Evolutionary conservation across 2,329 filamentous ascomycete species (phyloP).

Genomic region (Hypoxylon sp.): DNA sequence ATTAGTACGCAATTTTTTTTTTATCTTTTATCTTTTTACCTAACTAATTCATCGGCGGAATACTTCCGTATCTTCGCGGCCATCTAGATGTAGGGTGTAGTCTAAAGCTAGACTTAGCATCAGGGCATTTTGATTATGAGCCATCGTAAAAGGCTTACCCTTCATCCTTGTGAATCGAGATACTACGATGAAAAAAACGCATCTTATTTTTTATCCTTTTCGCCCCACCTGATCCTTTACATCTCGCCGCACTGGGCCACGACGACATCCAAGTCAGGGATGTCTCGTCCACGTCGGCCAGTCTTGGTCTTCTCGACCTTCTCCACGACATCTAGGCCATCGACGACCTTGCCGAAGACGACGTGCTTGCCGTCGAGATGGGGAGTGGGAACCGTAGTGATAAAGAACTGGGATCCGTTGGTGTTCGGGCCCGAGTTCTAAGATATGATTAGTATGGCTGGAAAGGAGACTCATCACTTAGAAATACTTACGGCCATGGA

Average conservation of each 20-base stretch:
- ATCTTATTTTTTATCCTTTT: not conserved
- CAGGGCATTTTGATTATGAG: not conserved
- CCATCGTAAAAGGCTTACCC: not conserved
- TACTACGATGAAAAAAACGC: not conserved
- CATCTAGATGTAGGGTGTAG: not conserved
- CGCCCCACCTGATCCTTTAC: slow-evolving; percentile 55
- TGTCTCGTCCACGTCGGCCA: slow-evolving; percentile 75
- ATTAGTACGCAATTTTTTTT: too few species aligned
- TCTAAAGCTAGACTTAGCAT: not conserved
- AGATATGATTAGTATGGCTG: slow-evolving; percentile 9
- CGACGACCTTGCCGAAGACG: slow-evolving; percentile 89
- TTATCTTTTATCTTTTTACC: too few species aligned
- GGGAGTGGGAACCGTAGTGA: slow-evolving; percentile 86
- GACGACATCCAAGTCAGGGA: slow-evolving; percentile 83
- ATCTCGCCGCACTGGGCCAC: slow-evolving; percentile 94
- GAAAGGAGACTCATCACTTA: slow-evolving; percentile 5
- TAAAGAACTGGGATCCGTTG: slow-evolving; percentile 97
- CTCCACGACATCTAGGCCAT: slow-evolving; percentile 87
- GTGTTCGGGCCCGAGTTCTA: slow-evolving; percentile 91
- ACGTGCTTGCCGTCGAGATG: slow-evolving; percentile 94
- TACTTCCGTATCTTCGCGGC: not conserved
- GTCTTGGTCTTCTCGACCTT: slow-evolving; percentile 95
- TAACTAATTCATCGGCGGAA: too few species aligned
- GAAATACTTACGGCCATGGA: slow-evolving; percentile 85
- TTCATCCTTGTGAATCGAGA: not conserved